Percentiles rank a stretch among this genome's conserved stretches.
These are phyloP conservation scores for Trypanosoma conorhini DNA, from an alignment of 208 protist genomes.

Conservation along the genomic window DNA sequence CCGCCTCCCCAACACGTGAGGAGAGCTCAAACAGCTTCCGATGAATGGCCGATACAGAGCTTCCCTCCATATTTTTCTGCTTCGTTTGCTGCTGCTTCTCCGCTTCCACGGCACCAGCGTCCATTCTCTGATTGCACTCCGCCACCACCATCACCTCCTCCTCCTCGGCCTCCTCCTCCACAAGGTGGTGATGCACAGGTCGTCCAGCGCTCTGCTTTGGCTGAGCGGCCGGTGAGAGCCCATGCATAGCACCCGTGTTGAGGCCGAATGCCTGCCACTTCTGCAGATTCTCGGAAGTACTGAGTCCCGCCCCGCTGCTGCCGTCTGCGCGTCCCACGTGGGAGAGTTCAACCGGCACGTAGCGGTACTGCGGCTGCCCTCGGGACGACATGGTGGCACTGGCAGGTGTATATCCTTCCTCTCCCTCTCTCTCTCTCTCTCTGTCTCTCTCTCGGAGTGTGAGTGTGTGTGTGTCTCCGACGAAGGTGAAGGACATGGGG, in stretches of 20 bases:
- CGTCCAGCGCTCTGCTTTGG: neutral
- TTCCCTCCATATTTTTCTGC: neutral
- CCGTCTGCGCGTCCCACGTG: constrained; percentile 2
- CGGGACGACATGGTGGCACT: constrained; percentile 8
- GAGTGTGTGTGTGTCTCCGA: neutral
- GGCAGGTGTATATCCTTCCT: neutral
- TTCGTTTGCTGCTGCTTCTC: neutral
- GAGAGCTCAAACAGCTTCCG: constrained; percentile 38
- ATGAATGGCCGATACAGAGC: constrained; percentile 25
- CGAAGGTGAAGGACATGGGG: neutral
- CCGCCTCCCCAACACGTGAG: constrained; percentile 38
- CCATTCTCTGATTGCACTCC: neutral
- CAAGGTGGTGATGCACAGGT: neutral
- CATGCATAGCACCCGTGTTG: constrained; percentile 3
- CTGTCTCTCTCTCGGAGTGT: neutral
- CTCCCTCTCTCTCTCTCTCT: constrained; percentile 5
- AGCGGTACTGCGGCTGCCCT: constrained; percentile 17
- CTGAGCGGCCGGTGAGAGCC: neutral
- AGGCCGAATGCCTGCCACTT: constrained; percentile 43
- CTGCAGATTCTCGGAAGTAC: constrained; percentile 19
- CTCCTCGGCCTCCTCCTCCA: neutral
- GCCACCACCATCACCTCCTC: neutral
- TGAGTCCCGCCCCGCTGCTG: neutral
- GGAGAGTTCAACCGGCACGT: constrained; percentile 22
- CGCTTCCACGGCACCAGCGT: neutral